A percentile compares a stretch with the other conserved stretches of the same genome.
These are phyloP conservation scores for Lonicera japonica DNA, from an alignment of 129 eudicot genomes.

Conservation along the genomic window DNA sequence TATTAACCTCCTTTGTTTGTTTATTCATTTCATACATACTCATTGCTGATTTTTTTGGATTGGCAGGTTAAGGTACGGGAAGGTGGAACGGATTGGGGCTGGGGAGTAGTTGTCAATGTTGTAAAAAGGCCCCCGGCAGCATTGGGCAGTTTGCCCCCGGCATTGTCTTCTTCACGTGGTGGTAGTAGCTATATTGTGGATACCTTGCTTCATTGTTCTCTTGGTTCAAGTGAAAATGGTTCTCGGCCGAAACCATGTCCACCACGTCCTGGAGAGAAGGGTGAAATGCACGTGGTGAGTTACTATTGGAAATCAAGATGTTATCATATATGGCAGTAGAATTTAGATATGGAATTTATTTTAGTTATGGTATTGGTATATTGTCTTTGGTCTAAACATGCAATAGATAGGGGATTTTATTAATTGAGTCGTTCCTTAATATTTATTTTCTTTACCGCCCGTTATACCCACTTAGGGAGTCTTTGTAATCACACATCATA, in stretches of 20 bases:
- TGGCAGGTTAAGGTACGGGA: conserved; percentile 83
- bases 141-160: conserved; percentile 53
- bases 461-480: too few relatives aligned
- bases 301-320: conserved; percentile 6
- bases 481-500: too few relatives aligned
- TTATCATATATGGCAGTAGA: too few relatives aligned
- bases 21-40: not conserved
- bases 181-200: conserved; percentile 85
- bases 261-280: conserved; percentile 95
- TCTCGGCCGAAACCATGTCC: conserved; percentile 94
- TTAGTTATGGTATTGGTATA: too few relatives aligned
- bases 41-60: not conserved
- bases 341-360: too few relatives aligned
- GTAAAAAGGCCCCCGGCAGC: conserved; percentile 69
- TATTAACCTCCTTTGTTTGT: too few relatives aligned
- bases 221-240: conserved; percentile 88
- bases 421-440: too few relatives aligned
- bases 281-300: conserved; percentile 99
- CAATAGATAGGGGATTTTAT: too few relatives aligned
- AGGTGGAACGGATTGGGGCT: conserved; percentile 98
- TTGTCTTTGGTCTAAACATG: too few relatives aligned
- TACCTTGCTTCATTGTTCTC: conserved; percentile 86
- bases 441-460: too few relatives aligned
- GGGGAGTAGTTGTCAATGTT: conserved; percentile 99
- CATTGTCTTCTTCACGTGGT: conserved; percentile 57